phyloP scores from a whole-genome alignment of 805 yeast species.

The Ascoidea tarda region DNA sequence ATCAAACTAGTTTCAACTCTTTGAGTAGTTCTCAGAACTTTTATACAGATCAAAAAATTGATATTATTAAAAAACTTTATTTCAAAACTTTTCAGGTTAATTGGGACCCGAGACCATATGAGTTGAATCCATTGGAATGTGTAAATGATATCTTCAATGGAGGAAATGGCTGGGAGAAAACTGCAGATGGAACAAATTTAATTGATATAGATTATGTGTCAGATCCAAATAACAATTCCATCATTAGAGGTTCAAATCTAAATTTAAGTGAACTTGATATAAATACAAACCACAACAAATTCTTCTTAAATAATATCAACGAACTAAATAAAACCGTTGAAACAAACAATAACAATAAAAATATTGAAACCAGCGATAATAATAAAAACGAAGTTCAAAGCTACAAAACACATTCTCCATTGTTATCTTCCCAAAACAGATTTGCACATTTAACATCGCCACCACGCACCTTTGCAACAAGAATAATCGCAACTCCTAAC shows the following conservation, averaged over 20 bases:
- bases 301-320: not conserved
- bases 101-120: constrained; percentile 45
- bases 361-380: not conserved
- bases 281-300: not conserved
- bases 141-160: constrained; percentile 63
- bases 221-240: not conserved
- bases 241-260: not conserved
- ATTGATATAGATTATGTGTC: constrained; percentile 20
- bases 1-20: too few relatives aligned
- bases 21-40: not conserved
- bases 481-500: not conserved
- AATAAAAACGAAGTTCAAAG: not conserved
- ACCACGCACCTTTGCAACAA: not conserved
- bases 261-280: not conserved
- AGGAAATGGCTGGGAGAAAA: constrained; percentile 52
- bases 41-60: constrained; percentile 1
- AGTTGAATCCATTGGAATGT: constrained; percentile 56
- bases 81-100: constrained; percentile 40
- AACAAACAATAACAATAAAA: not conserved
- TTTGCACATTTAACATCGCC: not conserved
- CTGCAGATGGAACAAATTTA: constrained; percentile 27
- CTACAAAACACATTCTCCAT: not conserved
- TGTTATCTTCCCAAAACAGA: not conserved
- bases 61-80: constrained; percentile 24
- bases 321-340: not conserved